Evolutionary conservation across 2,329 filamentous ascomycete species (phyloP).

Genomic region (Penicillium sumatraense): DNA sequence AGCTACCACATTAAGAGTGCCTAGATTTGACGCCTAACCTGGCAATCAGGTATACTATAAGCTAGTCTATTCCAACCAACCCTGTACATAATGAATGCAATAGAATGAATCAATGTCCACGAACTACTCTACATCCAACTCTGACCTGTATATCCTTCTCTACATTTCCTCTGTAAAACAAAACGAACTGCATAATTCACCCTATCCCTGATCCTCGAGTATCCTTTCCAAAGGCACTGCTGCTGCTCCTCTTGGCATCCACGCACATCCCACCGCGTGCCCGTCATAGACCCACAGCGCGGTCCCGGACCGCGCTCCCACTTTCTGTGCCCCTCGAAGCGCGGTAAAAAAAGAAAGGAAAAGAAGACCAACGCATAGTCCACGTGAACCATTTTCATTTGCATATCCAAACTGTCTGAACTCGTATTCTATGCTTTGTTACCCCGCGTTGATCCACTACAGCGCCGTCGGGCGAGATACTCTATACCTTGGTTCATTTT

Average conservation of each 20-base stretch:
- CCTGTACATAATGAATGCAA: background rate
- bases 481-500: too few species aligned
- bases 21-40: background rate
- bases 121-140: background rate
- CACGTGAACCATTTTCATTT: background rate
- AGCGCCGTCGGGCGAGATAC: background rate
- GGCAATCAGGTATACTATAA: background rate
- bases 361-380: background rate
- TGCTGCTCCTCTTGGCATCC: background rate
- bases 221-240: background rate
- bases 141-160: too few species aligned
- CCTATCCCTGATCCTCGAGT: too few species aligned
- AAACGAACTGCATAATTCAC: background rate
- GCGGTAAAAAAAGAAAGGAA: slow-evolving; percentile 1
- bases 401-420: background rate
- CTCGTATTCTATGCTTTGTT: background rate
- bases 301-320: slow-evolving; percentile 23
- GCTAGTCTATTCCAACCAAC: background rate
- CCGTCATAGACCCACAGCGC: slow-evolving; percentile 13
- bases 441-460: background rate
- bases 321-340: slow-evolving; percentile 3
- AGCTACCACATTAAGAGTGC: slow-evolving; percentile 75
- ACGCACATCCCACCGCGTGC: background rate
- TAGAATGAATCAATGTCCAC: background rate
- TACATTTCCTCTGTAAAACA: too few species aligned